Base-by-base conservation (phyloP, 306 rosid genomes). In the Spatholobus suberectus region DNA sequence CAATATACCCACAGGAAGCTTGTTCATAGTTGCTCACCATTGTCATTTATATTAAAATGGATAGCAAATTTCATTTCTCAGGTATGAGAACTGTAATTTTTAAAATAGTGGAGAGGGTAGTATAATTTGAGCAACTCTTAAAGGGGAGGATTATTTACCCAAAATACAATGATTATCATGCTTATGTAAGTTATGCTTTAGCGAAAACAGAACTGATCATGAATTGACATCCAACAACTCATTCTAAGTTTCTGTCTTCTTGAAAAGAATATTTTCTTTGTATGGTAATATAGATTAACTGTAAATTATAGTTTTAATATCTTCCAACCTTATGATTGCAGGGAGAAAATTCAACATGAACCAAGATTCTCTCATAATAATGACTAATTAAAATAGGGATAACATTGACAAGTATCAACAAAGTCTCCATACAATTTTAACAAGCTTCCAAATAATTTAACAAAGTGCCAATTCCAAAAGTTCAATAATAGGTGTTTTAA, bases 381-480 rank as follows among this genome's bases (percentile, higher is more conserved):
- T 57, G 40, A 71, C 55, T 27, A 67, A 40, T 52, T 27, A 52
- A 54, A 49, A 44, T 32, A 54, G 23, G 66, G 32, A 77, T 38
- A 62, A 72, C 17, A 76, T 49, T 23, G 9, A 26, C 1, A 4
- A 40, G 65, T 41, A 78, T 57, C 8, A 32, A n/a, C 59, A 69
- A 69, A 72, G 55, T 37, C 32, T 47, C 23, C 78, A 37, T 20
- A 18, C 71, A 73, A 67, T 27, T 29, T 18, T 38, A 78, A 49
- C 77, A 44, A 41, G 76, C 73, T 20, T 59, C 72, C 29, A 24
- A 75, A 68, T 57, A 34, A 78, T 47, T n/a, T 62, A 35, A 1
- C 14, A 11, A 37, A 37, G 18, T 86, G 17, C 17, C 7, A 27
- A 32, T 18, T 55, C 26, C 7, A 81, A 23, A n/a, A 15, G 65